Evolutionary conservation across 2,329 filamentous ascomycete genomes (phyloP).

Genomic region (Ilyonectria mors-panacis): DNA sequence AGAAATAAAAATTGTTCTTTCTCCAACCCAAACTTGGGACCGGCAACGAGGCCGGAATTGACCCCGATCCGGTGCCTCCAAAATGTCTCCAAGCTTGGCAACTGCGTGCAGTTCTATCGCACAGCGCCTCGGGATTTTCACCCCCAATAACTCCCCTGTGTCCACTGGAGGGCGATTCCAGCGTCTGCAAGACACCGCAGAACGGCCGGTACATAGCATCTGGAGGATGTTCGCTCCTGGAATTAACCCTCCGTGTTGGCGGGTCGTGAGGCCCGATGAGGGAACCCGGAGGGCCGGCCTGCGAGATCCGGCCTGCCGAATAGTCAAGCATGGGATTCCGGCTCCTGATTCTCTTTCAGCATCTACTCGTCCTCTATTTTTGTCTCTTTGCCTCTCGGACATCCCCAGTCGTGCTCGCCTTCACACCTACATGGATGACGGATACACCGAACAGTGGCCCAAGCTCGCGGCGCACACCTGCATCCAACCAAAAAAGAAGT

Average conservation of each 20-base stretch:
- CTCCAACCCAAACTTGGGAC: slow-evolving; percentile 10
- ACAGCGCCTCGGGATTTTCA: background rate
- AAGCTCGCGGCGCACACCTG: background rate
- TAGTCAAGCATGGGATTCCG: slow-evolving; percentile 18
- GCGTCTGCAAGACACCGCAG: slow-evolving; percentile 25
- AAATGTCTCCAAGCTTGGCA: slow-evolving; percentile 31
- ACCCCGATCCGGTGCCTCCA: slow-evolving; percentile 36
- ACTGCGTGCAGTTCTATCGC: background rate
- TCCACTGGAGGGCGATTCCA: slow-evolving; percentile 28
- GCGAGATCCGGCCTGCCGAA: slow-evolving; percentile 23
- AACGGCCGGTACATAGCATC: background rate
- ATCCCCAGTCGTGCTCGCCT: background rate
- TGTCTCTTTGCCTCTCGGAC: slow-evolving; percentile 3
- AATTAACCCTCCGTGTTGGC: slow-evolving; percentile 25
- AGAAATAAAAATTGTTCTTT: background rate
- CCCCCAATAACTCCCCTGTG: slow-evolving; percentile 2
- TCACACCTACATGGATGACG: background rate
- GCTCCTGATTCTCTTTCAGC: slow-evolving; percentile 22
- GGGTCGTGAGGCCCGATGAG: slow-evolving; percentile 27
- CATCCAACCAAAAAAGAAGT: slow-evolving; percentile 1
- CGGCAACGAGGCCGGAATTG: slow-evolving; percentile 33
- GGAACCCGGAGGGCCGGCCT: slow-evolving; percentile 32
- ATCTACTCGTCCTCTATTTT: background rate
- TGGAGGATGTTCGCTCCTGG: slow-evolving; percentile 18
- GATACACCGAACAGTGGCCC: no score